Evolutionary conservation across 2,329 filamentous ascomycete genomes (phyloP).

Genomic region (Cladophialophora chaetospira): DNA sequence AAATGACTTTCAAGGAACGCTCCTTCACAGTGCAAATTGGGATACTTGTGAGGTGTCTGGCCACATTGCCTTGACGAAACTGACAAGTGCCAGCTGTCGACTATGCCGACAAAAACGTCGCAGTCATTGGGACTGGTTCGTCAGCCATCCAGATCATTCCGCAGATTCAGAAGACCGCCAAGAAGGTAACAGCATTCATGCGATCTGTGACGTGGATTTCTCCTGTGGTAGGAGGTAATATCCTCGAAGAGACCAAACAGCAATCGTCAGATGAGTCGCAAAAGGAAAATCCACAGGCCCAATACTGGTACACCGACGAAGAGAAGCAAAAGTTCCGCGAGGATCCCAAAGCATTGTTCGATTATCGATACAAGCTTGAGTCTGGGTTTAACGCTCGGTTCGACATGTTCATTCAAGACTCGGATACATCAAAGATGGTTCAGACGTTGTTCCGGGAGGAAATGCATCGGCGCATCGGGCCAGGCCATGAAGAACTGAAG

Average conservation of each 20-base stretch:
- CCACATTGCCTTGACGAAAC: background rate
- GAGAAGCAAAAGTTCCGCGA: slow-evolving; percentile 40
- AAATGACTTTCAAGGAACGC: slow-evolving; percentile 48
- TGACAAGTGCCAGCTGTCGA: slow-evolving; percentile 40
- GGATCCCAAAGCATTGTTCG: slow-evolving; percentile 45
- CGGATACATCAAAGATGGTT: slow-evolving; percentile 44
- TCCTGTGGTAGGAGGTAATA: slow-evolving; percentile 5
- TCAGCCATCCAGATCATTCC: slow-evolving; percentile 57
- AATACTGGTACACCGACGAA: slow-evolving; percentile 22
- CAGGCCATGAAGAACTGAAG: slow-evolving; percentile 46
- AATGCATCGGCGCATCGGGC: slow-evolving; percentile 47
- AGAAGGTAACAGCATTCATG: slow-evolving; percentile 35
- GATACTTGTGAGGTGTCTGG: slow-evolving; percentile 8
- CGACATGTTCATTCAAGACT: slow-evolving; percentile 47
- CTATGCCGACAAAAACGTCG: slow-evolving; percentile 59
- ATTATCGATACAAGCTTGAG: slow-evolving; percentile 49
- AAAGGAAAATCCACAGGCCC: slow-evolving; percentile 8
- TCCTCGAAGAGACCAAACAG: slow-evolving; percentile 14
- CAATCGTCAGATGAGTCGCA: slow-evolving; percentile 13
- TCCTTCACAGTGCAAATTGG: slow-evolving; percentile 42
- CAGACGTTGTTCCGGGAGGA: slow-evolving; percentile 46
- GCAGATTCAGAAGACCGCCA: slow-evolving; percentile 29
- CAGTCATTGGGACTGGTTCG: slow-evolving; percentile 66
- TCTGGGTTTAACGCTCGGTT: slow-evolving; percentile 48
- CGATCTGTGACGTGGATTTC: slow-evolving; percentile 37